These are phyloP conservation scores for Solanum appendiculatum DNA, from an alignment of 257 asterid genomes.

Conservation along the genomic window DNA sequence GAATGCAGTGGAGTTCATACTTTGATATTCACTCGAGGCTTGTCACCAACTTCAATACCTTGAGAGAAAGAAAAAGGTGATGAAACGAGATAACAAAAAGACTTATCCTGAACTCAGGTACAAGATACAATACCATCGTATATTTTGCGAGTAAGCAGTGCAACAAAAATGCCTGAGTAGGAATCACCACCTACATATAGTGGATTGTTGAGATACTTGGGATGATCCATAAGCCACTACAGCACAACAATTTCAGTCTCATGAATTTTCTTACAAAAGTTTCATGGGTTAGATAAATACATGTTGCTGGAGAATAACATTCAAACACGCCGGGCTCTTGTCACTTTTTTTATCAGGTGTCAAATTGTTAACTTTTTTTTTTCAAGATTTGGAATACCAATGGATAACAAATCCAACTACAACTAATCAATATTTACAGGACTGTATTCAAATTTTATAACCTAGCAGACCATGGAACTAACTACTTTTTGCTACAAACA, in stretches of 20 bases:
- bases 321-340: neutral
- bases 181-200: slow-evolving; percentile 3
- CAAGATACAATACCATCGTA: neutral
- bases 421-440: neutral
- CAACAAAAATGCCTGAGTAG: slow-evolving; percentile 2
- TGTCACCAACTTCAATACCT: neutral
- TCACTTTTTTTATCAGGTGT: neutral
- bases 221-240: slow-evolving; percentile 10
- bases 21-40: slow-evolving; percentile 1
- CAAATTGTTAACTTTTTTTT: neutral
- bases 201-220: slow-evolving; percentile 1
- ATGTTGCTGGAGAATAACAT: neutral
- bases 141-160: neutral
- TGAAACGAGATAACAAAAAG: neutral
- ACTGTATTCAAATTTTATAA: neutral
- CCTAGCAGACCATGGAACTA: neutral
- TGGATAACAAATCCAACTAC: neutral
- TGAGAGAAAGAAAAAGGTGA: neutral
- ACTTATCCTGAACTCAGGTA: neutral
- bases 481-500: neutral
- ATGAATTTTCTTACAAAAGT: neutral
- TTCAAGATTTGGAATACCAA: neutral
- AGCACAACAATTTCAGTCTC: neutral
- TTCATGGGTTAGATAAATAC: neutral
- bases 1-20: neutral